Conservation (phyloP, 495 filamentous ascomycete genomes). For the Aspergillus mulundensis region DNA sequence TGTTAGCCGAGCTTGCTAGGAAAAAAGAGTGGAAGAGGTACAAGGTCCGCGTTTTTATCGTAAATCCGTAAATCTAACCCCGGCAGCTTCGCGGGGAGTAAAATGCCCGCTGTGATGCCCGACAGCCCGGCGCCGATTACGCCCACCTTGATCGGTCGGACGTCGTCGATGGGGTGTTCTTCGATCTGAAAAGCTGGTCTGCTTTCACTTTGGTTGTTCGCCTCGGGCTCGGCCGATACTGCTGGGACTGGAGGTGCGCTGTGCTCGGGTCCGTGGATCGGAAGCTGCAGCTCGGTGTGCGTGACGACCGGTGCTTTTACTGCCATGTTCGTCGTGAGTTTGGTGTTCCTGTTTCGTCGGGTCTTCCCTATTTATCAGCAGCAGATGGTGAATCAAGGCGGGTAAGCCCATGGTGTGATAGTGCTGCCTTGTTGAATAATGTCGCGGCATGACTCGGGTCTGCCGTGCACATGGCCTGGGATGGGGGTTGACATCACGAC, state of each 20-base stretch:
- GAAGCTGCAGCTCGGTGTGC: slow-evolving; percentile 3
- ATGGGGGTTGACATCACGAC: slow-evolving; percentile 10
- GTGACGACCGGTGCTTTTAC: slow-evolving; percentile 5
- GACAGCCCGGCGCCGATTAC: slow-evolving; percentile 51
- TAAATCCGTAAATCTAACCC: slow-evolving; percentile 50
- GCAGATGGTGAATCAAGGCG: slow-evolving; percentile 1
- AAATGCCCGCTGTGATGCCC: slow-evolving; percentile 45
- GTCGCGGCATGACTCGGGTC: too few relatives aligned
- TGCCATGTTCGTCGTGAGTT: slow-evolving; percentile 4
- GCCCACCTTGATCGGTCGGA: slow-evolving; percentile 45
- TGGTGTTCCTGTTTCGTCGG: neutral
- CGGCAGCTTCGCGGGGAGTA: slow-evolving; percentile 49
- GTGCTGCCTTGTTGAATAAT: neutral
- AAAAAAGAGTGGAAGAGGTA: slow-evolving; percentile 20
- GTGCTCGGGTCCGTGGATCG: neutral
- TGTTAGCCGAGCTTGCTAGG: neutral
- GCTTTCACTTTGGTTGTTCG: neutral
- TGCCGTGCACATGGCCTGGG: neutral
- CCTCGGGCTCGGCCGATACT: neutral
- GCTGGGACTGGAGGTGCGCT: neutral
- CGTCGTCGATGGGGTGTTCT: slow-evolving; percentile 39
- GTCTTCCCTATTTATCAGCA: slow-evolving; percentile 3
- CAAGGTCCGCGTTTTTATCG: slow-evolving; percentile 54
- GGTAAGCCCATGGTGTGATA: slow-evolving; percentile 7
- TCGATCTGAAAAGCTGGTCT: slow-evolving; percentile 30